These are phyloP conservation scores for Thermomucor indicae-seudaticae DNA, from an alignment of 371 early-diverging fungal genomes.

Conservation along the genomic window DNA sequence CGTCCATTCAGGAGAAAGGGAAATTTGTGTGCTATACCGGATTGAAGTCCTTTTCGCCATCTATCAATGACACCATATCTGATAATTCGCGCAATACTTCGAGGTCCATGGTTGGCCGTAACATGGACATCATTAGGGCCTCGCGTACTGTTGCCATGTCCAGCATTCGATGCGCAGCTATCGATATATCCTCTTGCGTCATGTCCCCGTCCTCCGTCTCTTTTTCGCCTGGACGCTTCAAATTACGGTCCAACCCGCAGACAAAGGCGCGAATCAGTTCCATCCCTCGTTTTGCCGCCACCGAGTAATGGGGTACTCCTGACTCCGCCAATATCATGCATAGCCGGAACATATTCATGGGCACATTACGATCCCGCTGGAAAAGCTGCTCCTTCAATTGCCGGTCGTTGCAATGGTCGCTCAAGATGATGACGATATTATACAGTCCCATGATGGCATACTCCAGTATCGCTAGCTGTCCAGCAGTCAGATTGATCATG, in stretches of 20 bases:
- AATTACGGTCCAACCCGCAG: conserved; percentile 14
- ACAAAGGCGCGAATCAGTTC: conserved; percentile 36
- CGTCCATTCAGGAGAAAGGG: too few relatives aligned
- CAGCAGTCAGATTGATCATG: conserved; percentile 41
- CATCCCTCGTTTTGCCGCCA: conserved; percentile 39
- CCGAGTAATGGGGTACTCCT: conserved; percentile 35
- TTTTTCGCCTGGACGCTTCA: conserved; percentile 16
- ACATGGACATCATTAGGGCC: conserved; percentile 38
- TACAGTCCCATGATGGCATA: conserved; percentile 51
- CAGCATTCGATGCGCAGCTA: conserved; percentile 26
- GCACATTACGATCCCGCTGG: conserved; percentile 35
- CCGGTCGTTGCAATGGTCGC: conserved; percentile 16
- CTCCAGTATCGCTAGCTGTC: conserved; percentile 54
- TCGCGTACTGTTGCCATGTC: conserved; percentile 37
- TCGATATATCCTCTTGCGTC: conserved; percentile 10
- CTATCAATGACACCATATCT: conserved; percentile 38
- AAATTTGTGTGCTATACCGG: too few relatives aligned
- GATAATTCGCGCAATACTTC: conserved; percentile 35
- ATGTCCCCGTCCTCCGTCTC: conserved; percentile 11
- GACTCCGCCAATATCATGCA: conserved; percentile 50
- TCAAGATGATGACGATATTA: conserved; percentile 45
- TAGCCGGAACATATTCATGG: conserved; percentile 45
- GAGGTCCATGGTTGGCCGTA: conserved; percentile 39
- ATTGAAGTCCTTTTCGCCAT: conserved; percentile 29
- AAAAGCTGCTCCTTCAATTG: conserved; percentile 31